Percentiles rank a stretch among this genome's conserved stretches.
phyloP scores from a whole-genome alignment of 805 yeast genomes.

The Suhomyces vadensis region DNA sequence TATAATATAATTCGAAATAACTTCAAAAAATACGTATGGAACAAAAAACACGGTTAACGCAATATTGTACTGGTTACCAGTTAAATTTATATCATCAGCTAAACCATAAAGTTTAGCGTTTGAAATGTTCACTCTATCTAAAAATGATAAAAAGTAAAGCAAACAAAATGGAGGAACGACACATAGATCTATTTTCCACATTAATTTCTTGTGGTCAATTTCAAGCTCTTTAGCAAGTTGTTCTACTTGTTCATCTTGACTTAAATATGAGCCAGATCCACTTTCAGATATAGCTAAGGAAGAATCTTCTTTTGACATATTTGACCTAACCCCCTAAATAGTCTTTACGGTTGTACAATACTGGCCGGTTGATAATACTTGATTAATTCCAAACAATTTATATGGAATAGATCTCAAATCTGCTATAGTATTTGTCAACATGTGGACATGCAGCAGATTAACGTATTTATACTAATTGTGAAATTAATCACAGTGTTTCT shows the following conservation, averaged over 20 bases:
- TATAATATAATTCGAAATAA: conserved; percentile 62
- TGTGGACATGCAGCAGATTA: too few relatives aligned
- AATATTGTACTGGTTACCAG: conserved; percentile 60
- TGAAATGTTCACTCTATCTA: conserved; percentile 81
- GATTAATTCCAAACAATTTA: too few relatives aligned
- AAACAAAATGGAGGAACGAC: conserved; percentile 77
- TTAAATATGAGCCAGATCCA: neutral
- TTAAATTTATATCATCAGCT: conserved; percentile 51
- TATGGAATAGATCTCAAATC: too few relatives aligned
- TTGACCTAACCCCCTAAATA: too few relatives aligned
- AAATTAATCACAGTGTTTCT: too few relatives aligned
- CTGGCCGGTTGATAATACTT: too few relatives aligned
- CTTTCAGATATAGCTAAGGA: neutral
- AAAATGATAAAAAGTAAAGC: conserved; percentile 71
- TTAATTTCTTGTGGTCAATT: conserved; percentile 54
- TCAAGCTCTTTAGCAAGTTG: conserved; percentile 34
- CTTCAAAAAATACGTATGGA: conserved; percentile 65
- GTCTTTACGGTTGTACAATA: too few relatives aligned
- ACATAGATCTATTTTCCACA: conserved; percentile 66
- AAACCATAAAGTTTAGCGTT: conserved; percentile 78
- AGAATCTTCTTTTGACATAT: conserved; percentile 4
- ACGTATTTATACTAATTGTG: too few relatives aligned
- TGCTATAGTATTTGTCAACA: too few relatives aligned
- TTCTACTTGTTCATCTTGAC: conserved; percentile 17
- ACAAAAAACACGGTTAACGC: conserved; percentile 72